Evolutionary conservation across 352 stramenopile species (phyloP).

Genomic region (Phytopythium aichiense): DNA sequence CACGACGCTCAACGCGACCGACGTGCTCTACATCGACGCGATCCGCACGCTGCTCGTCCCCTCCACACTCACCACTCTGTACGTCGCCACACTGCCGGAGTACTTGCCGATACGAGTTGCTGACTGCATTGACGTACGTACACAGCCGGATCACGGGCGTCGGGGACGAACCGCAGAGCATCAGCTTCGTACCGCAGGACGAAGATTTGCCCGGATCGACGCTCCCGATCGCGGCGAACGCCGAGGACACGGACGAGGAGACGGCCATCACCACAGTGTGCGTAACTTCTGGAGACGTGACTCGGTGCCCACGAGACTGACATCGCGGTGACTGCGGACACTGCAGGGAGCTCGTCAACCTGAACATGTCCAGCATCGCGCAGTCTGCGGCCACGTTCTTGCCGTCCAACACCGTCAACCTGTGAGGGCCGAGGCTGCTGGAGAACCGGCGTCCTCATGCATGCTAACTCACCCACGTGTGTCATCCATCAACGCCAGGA

Average conservation of each 20-base stretch:
- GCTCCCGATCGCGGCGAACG: conserved; percentile 19
- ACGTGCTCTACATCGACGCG: conserved; percentile 20
- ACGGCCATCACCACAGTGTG: conserved; percentile 26
- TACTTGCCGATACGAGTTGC: background rate
- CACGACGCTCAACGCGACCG: conserved; percentile 5
- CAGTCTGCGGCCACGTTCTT: conserved; percentile 21
- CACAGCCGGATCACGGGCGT: conserved; percentile 25
- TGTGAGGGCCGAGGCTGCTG: conserved; percentile 12
- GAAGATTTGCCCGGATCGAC: conserved; percentile 14
- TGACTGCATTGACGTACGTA: conserved; percentile 1
- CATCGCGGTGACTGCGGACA: background rate
- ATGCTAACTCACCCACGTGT: too few species aligned
- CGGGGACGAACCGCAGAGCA: conserved; percentile 13
- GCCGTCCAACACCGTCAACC: conserved; percentile 18
- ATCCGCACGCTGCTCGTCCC: conserved; percentile 26
- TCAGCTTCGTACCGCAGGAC: conserved; percentile 25
- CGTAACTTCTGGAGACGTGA: background rate
- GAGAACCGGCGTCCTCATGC: too few species aligned
- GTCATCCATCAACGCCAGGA: conserved; percentile 10
- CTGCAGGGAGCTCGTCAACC: conserved; percentile 27
- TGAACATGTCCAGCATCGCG: conserved; percentile 29
- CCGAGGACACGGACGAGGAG: conserved; percentile 1
- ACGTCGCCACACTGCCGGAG: conserved; percentile 1
- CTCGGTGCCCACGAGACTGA: background rate
- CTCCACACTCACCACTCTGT: conserved; percentile 24